Conservation (phyloP, 2,329 filamentous ascomycete species). For the Aureobasidium sp. region DNA sequence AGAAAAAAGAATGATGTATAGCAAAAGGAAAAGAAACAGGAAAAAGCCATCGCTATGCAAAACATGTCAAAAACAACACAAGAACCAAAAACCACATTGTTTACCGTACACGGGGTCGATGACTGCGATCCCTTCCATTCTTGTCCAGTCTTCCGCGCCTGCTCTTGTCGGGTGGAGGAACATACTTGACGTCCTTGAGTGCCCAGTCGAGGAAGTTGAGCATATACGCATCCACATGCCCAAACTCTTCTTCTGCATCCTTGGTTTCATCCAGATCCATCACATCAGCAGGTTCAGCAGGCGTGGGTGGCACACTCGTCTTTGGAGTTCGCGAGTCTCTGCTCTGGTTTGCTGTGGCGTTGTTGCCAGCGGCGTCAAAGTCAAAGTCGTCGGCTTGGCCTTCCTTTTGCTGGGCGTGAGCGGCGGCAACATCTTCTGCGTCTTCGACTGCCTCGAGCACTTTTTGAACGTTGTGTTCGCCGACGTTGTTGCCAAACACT, state of each 20-base stretch:
- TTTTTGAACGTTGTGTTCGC: conserved; percentile 55
- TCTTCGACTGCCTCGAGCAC: conserved; percentile 88
- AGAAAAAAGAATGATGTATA: neutral
- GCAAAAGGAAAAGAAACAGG: no score
- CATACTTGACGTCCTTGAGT: conserved; percentile 26
- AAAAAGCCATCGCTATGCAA: conserved; percentile 2
- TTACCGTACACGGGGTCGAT: conserved; percentile 21
- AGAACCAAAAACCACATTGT: neutral
- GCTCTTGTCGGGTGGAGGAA: conserved; percentile 26
- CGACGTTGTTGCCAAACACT: conserved; percentile 63
- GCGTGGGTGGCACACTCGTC: conserved; percentile 33
- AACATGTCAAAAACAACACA: neutral
- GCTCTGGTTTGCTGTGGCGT: conserved; percentile 37
- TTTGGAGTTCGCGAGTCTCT: conserved; percentile 20
- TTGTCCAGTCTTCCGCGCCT: conserved; percentile 25
- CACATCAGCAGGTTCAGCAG: neutral
- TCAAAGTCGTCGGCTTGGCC: conserved; percentile 76
- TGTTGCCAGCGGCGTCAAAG: conserved; percentile 61
- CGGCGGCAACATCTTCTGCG: conserved; percentile 80
- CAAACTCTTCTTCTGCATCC: conserved; percentile 38
- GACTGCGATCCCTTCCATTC: conserved; percentile 29
- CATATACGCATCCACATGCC: conserved; percentile 60
- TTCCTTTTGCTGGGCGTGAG: conserved; percentile 80
- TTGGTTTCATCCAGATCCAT: conserved; percentile 23
- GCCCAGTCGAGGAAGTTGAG: conserved; percentile 23